phyloP scores from a whole-genome alignment of 148 eudicot species.

The Camellia sinensis region DNA sequence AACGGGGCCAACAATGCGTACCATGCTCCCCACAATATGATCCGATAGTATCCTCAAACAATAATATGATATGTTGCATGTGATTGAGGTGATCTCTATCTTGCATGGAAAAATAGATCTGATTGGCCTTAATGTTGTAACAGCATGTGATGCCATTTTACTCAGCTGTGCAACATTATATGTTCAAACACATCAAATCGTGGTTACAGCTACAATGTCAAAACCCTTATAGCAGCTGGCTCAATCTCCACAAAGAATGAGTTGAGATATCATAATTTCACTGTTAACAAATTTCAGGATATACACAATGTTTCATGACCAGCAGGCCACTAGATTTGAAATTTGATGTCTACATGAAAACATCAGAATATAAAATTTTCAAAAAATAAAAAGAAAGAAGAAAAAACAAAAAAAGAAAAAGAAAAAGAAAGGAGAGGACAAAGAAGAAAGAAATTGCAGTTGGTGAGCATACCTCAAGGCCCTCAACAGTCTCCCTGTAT shows the following conservation, averaged over 20 bases:
- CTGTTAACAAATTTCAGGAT: neutral
- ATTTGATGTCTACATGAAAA: neutral
- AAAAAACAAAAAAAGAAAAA: neutral
- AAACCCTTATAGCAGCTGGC: neutral
- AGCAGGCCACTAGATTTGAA: neutral
- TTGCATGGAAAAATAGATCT: neutral
- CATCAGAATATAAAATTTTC: neutral
- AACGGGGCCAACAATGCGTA: too few relatives aligned
- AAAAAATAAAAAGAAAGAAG: neutral
- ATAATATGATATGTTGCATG: neutral
- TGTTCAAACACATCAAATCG: too few relatives aligned
- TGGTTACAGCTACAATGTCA: neutral
- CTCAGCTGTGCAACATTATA: too few relatives aligned
- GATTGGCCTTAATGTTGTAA: neutral
- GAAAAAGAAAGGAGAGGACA: neutral
- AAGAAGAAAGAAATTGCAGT: slow-evolving; percentile 10
- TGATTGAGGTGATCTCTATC: neutral
- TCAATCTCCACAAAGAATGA: neutral
- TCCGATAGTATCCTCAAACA: neutral
- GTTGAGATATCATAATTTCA: neutral
- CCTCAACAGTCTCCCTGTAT: slow-evolving; percentile 95
- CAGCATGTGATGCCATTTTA: neutral
- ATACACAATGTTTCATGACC: neutral
- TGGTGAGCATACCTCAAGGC: slow-evolving; percentile 71
- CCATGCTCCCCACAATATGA: too few relatives aligned